Evolutionary conservation across 139 green algal species (phyloP).

Genomic region (Micromonas commoda): DNA sequence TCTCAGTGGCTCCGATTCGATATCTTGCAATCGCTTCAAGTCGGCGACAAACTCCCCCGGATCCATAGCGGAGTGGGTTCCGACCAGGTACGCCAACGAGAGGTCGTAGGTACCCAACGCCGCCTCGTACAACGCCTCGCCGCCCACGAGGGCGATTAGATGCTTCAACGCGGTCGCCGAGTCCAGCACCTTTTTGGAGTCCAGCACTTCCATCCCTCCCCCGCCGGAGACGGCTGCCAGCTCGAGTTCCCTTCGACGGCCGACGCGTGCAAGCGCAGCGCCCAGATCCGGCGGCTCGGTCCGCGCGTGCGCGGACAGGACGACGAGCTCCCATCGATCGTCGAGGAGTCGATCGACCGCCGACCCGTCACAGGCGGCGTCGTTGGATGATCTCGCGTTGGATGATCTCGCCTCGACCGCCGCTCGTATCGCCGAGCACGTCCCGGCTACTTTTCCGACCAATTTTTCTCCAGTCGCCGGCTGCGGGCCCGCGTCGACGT

Average conservation of each 20-base stretch:
- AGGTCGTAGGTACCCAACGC: constrained; percentile 87
- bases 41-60: constrained; percentile 82
- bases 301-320: constrained; percentile 34
- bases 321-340: constrained; percentile 10
- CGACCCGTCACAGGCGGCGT: too few species aligned
- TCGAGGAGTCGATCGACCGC: neutral
- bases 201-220: neutral
- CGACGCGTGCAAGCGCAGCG: constrained; percentile 59
- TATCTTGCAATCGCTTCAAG: constrained; percentile 50
- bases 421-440: constrained; percentile 40
- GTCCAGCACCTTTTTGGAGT: constrained; percentile 41
- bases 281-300: constrained; percentile 54
- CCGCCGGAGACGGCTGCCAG: neutral
- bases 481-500: neutral
- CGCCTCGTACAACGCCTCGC: constrained; percentile 70
- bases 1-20: constrained; percentile 22
- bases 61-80: constrained; percentile 57
- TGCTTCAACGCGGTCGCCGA: constrained; percentile 71
- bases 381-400: too few species aligned
- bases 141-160: constrained; percentile 71
- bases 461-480: neutral
- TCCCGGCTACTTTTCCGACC: constrained; percentile 40
- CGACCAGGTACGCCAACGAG: constrained; percentile 86
- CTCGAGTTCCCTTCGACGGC: constrained; percentile 1
- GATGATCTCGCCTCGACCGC: constrained; percentile 32